Conservation (phyloP, 768 basidiomycete species). For the Hemileccinum impolitum region DNA sequence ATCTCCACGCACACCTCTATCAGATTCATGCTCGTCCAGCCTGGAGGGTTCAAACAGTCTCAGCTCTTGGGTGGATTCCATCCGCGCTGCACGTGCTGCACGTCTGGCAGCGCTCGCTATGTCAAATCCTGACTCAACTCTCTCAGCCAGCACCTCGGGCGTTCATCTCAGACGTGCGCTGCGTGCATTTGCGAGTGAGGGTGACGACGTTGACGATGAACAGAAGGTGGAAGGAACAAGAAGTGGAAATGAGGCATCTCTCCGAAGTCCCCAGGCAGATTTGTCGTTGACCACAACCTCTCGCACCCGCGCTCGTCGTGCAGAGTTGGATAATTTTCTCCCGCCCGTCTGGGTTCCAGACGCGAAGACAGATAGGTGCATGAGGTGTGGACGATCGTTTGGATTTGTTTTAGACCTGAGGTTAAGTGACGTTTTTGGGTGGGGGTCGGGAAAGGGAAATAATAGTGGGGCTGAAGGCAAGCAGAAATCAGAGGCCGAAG, state of each 20-base stretch:
- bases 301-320: conserved; percentile 21
- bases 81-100: conserved; percentile 67
- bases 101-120: conserved; percentile 67
- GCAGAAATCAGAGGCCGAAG: conserved; percentile 11
- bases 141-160: conserved; percentile 74
- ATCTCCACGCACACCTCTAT: neutral
- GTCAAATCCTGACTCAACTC: conserved; percentile 75
- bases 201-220: conserved; percentile 30
- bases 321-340: conserved; percentile 54
- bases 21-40: conserved; percentile 3
- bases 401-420: conserved; percentile 41
- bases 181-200: conserved; percentile 63
- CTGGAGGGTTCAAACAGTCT: conserved; percentile 11
- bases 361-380: conserved; percentile 75
- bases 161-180: conserved; percentile 70
- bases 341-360: conserved; percentile 95
- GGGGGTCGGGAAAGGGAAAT: conserved; percentile 40
- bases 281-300: neutral
- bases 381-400: conserved; percentile 77
- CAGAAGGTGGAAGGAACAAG: conserved; percentile 43
- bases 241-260: conserved; percentile 35
- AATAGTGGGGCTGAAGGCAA: conserved; percentile 7
- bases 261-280: neutral
- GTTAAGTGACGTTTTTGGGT: conserved; percentile 26
- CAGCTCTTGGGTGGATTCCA: conserved; percentile 65